Evolutionary conservation across 768 basidiomycete genomes (phyloP), one percentile per base, ranked within the genome.

Genomic region (Kwoniella dejecticola): DNA sequence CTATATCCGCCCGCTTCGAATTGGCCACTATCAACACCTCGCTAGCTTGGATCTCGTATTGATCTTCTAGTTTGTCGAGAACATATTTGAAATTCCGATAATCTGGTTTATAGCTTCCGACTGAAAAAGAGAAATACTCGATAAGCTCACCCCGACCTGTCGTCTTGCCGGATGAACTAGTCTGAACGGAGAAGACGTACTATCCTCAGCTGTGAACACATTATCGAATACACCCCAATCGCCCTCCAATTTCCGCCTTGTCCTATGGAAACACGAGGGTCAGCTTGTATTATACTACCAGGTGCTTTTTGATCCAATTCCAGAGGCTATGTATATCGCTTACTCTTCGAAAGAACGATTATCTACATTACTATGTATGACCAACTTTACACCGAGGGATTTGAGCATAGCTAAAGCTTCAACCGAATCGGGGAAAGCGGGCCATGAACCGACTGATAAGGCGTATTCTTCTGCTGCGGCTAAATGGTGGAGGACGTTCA

Each of bases 21-120:
- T 67, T 57, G n/a, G 68, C 68, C 2, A 70, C 68, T 26, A 53
- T 27, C 4, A 67, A 50, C 1, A 70, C 60, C 24, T 70, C 63
- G 12, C 55, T 33, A n/a, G 62, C 53, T 4, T 33, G 10, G 12
- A 69, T 60, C 23, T 49, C 61, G 46, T 59, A 66, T n/a, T 60
- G 49, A n/a, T 60, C 36, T 7, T 59, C 33, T 15, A 70, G 26
- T 17, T 44, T 12, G 31, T 67, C 50, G 19, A 70, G 55, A 24
- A 61, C 66, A 45, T 70, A 62, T 3, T 65, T 33, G 44, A 70
- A 70, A 55, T 67, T 70, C 1, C 69, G 26, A 19, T 64, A 40
- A 36, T 67, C 66, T n/a, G 69, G 69, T 41, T 70, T 70, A 49
- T 70, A 67, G 4, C 50, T 52, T 26, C 66, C 69, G 41, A 70